These are phyloP conservation scores for Tolypocladium cylindrosporum DNA, from an alignment of 2,329 filamentous ascomycete genomes.

Conservation along the genomic window DNA sequence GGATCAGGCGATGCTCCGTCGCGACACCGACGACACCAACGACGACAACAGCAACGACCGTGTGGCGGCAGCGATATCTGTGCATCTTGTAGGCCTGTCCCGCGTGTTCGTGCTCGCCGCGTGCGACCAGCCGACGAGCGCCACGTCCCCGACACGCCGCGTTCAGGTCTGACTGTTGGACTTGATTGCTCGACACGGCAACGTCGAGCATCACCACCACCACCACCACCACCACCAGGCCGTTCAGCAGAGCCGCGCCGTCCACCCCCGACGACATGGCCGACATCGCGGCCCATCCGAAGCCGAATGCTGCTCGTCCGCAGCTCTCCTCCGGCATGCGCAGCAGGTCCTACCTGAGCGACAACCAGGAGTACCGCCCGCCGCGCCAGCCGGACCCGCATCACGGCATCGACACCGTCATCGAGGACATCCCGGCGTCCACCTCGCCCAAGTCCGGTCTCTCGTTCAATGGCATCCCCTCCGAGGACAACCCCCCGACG, in stretches of 20 bases:
- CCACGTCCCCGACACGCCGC: background rate
- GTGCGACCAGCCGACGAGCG: background rate
- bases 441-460: constrained; percentile 31
- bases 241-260: background rate
- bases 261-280: constrained; percentile 13
- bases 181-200: background rate
- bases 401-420: constrained; percentile 55
- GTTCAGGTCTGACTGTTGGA: background rate
- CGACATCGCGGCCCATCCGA: constrained; percentile 19
- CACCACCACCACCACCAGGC: background rate
- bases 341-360: constrained; percentile 51
- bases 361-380: constrained; percentile 54
- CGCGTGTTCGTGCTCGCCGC: background rate
- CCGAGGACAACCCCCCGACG: constrained; percentile 45
- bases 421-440: constrained; percentile 40
- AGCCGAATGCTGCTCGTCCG: constrained; percentile 29
- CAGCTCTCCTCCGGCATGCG: constrained; percentile 41
- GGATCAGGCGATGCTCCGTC: background rate
- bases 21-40: background rate
- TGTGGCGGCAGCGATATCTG: background rate
- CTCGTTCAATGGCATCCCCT: constrained; percentile 51
- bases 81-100: background rate
- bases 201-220: background rate
- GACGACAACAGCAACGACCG: background rate
- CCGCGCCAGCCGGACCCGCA: constrained; percentile 42